Percentiles rank a stretch among this genome's conserved stretches.
These are phyloP conservation scores for Schwanniomyces etchellsii DNA, from an alignment of 1,139 yeast species.

Conservation along the genomic window DNA sequence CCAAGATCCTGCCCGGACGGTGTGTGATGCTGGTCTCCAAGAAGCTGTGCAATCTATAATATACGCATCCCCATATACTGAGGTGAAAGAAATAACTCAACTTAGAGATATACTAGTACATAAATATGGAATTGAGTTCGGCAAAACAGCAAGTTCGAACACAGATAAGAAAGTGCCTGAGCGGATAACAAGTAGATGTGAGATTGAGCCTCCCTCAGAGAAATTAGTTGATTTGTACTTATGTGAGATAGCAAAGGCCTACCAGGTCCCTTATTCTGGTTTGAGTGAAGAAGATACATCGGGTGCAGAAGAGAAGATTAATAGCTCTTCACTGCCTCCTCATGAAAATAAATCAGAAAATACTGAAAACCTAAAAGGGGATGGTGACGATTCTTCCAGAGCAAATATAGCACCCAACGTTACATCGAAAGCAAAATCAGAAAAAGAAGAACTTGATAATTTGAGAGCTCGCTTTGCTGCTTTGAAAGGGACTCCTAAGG, in stretches of 20 bases:
- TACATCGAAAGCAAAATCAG: conserved; percentile 8
- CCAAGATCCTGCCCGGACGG: conserved; percentile 28
- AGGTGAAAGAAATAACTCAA: conserved; percentile 62
- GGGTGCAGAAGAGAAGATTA: conserved; percentile 12
- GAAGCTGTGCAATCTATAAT: conserved; percentile 75
- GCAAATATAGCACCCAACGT: conserved; percentile 6
- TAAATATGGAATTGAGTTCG: conserved; percentile 61
- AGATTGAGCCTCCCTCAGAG: conserved; percentile 61
- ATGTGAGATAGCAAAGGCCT: conserved; percentile 76
- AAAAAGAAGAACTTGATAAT: conserved; percentile 32
- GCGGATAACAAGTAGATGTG: conserved; percentile 58
- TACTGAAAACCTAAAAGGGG: conserved; percentile 12
- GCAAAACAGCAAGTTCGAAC: conserved; percentile 58
- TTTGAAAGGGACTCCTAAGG: too few relatives aligned
- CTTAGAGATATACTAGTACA: conserved; percentile 58
- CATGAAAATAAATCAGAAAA: conserved; percentile 8
- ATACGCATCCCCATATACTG: conserved; percentile 68
- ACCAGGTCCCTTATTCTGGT: conserved; percentile 68
- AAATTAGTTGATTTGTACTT: conserved; percentile 66
- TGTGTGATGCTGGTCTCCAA: conserved; percentile 58
- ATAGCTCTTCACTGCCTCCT: not conserved
- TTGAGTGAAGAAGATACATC: conserved; percentile 24
- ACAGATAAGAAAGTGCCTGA: conserved; percentile 52
- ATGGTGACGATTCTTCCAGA: conserved; percentile 20
- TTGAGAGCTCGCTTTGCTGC: conserved; percentile 45